Evolutionary conservation across 2,329 filamentous ascomycete species (phyloP).

Genomic region (Fusarium oligoseptatum): DNA sequence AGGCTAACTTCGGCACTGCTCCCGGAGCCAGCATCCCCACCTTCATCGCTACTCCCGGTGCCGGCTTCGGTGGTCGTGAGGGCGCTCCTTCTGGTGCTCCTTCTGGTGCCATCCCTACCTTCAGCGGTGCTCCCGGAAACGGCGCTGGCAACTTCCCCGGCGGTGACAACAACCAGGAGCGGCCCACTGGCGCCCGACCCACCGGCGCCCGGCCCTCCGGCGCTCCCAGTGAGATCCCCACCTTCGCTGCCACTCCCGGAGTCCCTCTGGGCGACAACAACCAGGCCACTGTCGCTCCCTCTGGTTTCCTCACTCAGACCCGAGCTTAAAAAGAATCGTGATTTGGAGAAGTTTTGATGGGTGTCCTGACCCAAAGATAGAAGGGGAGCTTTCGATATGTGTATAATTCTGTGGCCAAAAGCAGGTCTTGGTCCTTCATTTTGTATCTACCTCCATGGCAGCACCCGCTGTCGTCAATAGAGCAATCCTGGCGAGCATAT

Average conservation of each 20-base stretch:
- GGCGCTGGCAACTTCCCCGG: slow-evolving; percentile 24
- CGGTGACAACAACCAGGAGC: background rate
- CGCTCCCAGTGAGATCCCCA: slow-evolving; percentile 9
- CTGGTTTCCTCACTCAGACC: slow-evolving; percentile 29
- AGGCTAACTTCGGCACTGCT: background rate
- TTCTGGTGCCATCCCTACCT: slow-evolving; percentile 25
- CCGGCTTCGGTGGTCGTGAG: slow-evolving; percentile 1
- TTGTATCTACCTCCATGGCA: slow-evolving; percentile 54
- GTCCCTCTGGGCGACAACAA: slow-evolving; percentile 4
- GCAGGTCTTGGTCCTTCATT: slow-evolving; percentile 43
- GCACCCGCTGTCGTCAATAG: slow-evolving; percentile 51
- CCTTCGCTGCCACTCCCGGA: slow-evolving; percentile 15
- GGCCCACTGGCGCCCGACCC: background rate
- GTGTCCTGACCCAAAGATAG: slow-evolving; percentile 25
- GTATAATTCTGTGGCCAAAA: slow-evolving; percentile 43
- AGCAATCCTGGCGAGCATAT: slow-evolving; percentile 69
- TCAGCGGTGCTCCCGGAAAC: slow-evolving; percentile 27
- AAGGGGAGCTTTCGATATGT: slow-evolving; percentile 35
- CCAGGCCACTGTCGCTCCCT: slow-evolving; percentile 8
- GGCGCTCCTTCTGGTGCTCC: background rate
- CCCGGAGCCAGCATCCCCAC: background rate
- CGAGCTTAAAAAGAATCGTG: slow-evolving; percentile 22
- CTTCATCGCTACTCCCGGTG: slow-evolving; percentile 17
- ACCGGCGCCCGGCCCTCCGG: no score
- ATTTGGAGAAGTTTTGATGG: slow-evolving; percentile 19